Conservation (phyloP, 306 rosid genomes). For the Rosa chinensis region DNA sequence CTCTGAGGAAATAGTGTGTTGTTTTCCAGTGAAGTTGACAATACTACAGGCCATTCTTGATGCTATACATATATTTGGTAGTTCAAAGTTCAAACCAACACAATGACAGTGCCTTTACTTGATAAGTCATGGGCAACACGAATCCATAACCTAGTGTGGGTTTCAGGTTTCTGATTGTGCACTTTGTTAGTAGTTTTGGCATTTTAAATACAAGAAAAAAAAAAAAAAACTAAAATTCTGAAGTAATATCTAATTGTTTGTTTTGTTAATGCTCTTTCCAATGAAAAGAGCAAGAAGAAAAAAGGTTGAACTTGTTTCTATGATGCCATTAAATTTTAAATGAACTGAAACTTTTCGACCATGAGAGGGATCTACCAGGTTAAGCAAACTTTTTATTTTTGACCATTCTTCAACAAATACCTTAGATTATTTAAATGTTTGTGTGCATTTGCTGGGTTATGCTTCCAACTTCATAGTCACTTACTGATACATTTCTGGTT, state of each 20-base stretch:
- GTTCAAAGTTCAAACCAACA: not conserved
- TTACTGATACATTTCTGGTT: slow-evolving; percentile 29
- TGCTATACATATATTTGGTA: not conserved
- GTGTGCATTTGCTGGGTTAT: not conserved
- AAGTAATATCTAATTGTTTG: not conserved
- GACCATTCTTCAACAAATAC: not conserved
- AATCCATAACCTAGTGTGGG: not conserved
- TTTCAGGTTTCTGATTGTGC: not conserved
- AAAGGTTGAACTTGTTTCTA: not conserved
- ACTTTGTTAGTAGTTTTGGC: not conserved
- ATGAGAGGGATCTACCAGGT: not conserved
- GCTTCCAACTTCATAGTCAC: slow-evolving; percentile 2
- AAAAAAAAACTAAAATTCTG: no score
- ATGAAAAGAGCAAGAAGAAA: not conserved
- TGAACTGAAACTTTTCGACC: not conserved
- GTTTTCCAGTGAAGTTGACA: slow-evolving; percentile 10
- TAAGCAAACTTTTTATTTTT: not conserved
- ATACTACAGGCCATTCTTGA: not conserved
- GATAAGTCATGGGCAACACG: not conserved
- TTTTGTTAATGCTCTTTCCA: not conserved
- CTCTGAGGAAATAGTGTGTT: not conserved
- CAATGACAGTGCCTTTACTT: not conserved
- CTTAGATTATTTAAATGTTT: slow-evolving; percentile 3
- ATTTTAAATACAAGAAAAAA: no score
- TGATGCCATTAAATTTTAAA: not conserved